These are phyloP conservation scores for Yarrowia sp. DNA, from an alignment of 805 yeast genomes.

Conservation along the genomic window DNA sequence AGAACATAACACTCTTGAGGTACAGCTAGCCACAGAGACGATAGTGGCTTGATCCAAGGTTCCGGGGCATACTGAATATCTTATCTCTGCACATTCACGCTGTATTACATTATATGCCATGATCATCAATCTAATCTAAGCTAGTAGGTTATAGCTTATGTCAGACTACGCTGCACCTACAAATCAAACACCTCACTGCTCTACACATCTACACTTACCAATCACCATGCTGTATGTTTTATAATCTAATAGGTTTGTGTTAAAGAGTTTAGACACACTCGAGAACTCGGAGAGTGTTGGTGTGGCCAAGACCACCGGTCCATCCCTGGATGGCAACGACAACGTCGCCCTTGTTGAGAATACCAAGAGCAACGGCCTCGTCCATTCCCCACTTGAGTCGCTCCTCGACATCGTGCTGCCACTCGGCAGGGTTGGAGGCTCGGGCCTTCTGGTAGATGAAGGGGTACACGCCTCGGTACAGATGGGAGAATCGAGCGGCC, in stretches of 20 bases:
- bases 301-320: constrained; percentile 58
- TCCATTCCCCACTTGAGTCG: constrained; percentile 92
- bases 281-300: constrained; percentile 95
- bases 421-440: constrained; percentile 66
- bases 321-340: constrained; percentile 98
- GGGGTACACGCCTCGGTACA: constrained; percentile 99
- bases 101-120: too few species aligned
- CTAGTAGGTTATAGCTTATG: too few species aligned
- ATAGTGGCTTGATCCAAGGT: too few species aligned
- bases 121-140: too few species aligned
- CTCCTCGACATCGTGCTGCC: constrained; percentile 96
- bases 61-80: too few species aligned
- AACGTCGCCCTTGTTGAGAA: constrained; percentile 84
- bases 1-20: too few species aligned
- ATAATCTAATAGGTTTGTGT: constrained; percentile 26
- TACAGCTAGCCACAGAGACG: too few species aligned
- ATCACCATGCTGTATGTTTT: constrained; percentile 23
- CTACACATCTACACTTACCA: too few species aligned
- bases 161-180: too few species aligned
- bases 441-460: constrained; percentile 74
- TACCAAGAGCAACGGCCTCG: constrained; percentile 86
- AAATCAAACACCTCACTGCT: too few species aligned
- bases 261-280: constrained; percentile 56
- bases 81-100: too few species aligned
- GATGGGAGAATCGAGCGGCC: constrained; percentile 94